These are phyloP conservation scores for Ceratocystis colombiana DNA, from an alignment of 2,329 filamentous ascomycete genomes.

Conservation along the genomic window DNA sequence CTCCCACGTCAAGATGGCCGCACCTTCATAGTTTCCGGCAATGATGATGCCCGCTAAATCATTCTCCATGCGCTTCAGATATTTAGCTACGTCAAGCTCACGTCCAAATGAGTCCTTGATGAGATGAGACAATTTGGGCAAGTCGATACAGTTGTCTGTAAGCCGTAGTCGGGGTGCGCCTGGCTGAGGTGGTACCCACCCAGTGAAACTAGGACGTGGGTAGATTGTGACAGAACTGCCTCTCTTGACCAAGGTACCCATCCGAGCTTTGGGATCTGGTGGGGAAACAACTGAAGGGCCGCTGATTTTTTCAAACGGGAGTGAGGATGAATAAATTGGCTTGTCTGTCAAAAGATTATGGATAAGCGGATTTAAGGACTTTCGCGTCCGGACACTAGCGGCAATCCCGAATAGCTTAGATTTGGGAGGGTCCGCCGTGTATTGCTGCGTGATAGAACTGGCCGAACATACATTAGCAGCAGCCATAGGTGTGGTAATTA, in stretches of 20 bases:
- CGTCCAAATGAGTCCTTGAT: slow-evolving; percentile 91
- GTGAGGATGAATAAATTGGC: slow-evolving; percentile 79
- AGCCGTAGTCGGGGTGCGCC: slow-evolving; percentile 55
- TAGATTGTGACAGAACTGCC: slow-evolving; percentile 83
- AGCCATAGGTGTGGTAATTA: slow-evolving; percentile 79
- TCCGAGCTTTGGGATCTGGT: slow-evolving; percentile 26
- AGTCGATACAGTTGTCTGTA: slow-evolving; percentile 70
- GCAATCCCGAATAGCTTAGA: slow-evolving; percentile 24
- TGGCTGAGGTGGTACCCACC: slow-evolving; percentile 58
- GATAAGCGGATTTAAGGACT: slow-evolving; percentile 69
- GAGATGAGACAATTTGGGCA: slow-evolving; percentile 69
- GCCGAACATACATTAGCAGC: slow-evolving; percentile 46
- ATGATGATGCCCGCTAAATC: slow-evolving; percentile 86
- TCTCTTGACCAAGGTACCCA: slow-evolving; percentile 75
- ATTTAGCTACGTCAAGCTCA: slow-evolving; percentile 72
- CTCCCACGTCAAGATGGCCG: slow-evolving; percentile 93
- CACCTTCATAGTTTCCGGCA: slow-evolving; percentile 92
- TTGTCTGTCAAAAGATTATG: slow-evolving; percentile 96
- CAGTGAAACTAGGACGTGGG: slow-evolving; percentile 55
- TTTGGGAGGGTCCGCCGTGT: neutral
- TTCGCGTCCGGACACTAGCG: slow-evolving; percentile 35
- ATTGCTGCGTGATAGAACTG: slow-evolving; percentile 35
- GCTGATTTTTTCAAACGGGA: slow-evolving; percentile 60
- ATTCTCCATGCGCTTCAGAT: slow-evolving; percentile 67
- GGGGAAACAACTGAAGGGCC: slow-evolving; percentile 17